phyloP scores from a whole-genome alignment of 257 asterid genomes.

The Solanum corneliomulleri region DNA sequence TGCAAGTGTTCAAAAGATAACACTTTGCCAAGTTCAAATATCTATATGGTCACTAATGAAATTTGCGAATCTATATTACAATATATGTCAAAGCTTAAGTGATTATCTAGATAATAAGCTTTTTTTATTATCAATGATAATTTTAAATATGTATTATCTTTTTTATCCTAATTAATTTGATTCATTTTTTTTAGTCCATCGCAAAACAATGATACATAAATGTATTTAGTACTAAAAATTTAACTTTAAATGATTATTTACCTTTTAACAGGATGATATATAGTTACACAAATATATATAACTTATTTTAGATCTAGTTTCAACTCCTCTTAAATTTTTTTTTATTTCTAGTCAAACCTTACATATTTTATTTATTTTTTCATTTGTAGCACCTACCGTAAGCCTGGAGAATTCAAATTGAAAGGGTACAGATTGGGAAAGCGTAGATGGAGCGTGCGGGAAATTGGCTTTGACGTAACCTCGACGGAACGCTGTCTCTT shows the following conservation, averaged over 20 bases:
- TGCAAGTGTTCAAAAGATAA: too few species aligned
- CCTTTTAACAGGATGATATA: too few species aligned
- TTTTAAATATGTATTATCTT: too few species aligned
- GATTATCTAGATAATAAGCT: background rate
- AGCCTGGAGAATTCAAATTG: background rate
- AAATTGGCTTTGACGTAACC: background rate
- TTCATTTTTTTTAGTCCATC: background rate
- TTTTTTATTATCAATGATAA: background rate
- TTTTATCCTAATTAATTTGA: fast-evolving
- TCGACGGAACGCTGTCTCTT: constrained; percentile 8
- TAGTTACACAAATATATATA: background rate
- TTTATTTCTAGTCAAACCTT: too few species aligned
- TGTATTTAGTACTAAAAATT: background rate
- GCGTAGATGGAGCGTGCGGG: constrained; percentile 7
- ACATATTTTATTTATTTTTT: background rate
- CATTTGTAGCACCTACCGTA: background rate
- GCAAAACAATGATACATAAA: too few species aligned
- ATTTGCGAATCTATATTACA: background rate
- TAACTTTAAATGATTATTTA: too few species aligned
- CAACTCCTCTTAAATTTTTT: too few species aligned
- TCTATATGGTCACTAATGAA: background rate
- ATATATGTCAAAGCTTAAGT: background rate
- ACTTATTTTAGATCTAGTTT: too few species aligned
- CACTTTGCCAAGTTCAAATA: background rate
- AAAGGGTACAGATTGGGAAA: background rate